Evolutionary conservation across 2,329 filamentous ascomycete genomes (phyloP).

Genomic region (Neoscytalidium dimidiatum): DNA sequence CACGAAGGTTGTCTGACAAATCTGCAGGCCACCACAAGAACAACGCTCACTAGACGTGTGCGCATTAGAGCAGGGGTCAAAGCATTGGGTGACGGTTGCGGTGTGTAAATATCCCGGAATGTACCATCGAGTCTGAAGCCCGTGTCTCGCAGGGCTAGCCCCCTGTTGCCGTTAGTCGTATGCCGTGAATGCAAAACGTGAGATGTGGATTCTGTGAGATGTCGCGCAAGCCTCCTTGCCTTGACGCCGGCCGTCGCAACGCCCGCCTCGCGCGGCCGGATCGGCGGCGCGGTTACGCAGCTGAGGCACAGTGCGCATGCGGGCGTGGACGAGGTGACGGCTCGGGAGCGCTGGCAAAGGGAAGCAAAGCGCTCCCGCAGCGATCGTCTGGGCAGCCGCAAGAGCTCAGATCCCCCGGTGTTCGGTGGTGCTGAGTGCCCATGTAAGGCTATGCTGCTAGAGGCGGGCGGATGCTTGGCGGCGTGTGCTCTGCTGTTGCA

Average conservation of each 20-base stretch:
- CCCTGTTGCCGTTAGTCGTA: not conserved
- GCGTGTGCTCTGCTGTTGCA: constrained; percentile 3
- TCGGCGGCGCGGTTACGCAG: constrained; percentile 10
- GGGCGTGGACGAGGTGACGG: constrained; percentile 1
- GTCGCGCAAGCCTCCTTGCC: constrained; percentile 14
- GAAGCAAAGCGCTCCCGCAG: constrained; percentile 7
- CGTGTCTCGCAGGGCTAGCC: constrained; percentile 1
- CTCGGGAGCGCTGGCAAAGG: not conserved
- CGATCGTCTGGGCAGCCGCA: constrained; percentile 1
- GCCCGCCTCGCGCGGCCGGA: constrained; percentile 10
- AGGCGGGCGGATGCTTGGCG: constrained; percentile 11
- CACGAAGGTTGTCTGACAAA: constrained; percentile 20
- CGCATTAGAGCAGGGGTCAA: constrained; percentile 12
- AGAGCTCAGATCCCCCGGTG: constrained; percentile 18
- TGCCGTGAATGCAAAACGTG: constrained; percentile 9
- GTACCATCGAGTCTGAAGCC: constrained; percentile 16
- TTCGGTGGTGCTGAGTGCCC: constrained; percentile 13
- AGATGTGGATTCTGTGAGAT: not conserved
- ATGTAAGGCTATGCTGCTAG: constrained; percentile 15
- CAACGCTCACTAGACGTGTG: constrained; percentile 79
- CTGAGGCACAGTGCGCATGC: constrained; percentile 15
- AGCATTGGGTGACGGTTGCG: constrained; percentile 3
- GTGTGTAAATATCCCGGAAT: constrained; percentile 20
- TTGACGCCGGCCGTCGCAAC: constrained; percentile 4
- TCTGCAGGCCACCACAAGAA: constrained; percentile 97